These are phyloP conservation scores for Mytilinidion resinicola DNA, from an alignment of 495 filamentous ascomycete genomes.

Conservation along the genomic window DNA sequence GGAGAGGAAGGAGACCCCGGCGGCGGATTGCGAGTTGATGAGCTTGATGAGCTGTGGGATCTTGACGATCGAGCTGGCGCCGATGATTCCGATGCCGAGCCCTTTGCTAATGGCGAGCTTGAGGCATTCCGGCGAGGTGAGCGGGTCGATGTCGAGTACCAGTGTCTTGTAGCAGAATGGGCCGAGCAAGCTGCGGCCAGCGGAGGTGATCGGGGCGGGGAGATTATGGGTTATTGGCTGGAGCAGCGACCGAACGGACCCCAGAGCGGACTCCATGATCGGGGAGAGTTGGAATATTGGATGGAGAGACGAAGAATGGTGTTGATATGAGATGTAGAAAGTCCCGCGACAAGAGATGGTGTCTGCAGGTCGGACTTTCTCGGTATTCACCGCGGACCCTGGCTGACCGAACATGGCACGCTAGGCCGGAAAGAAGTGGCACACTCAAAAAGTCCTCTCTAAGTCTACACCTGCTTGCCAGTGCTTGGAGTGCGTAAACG, in stretches of 20 bases:
- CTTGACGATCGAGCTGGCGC: slow-evolving; percentile 83
- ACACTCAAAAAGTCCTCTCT: too few species aligned
- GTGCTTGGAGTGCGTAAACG: too few species aligned
- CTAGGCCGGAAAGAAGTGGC: too few species aligned
- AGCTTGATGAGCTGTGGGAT: slow-evolving; percentile 93
- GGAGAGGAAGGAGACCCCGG: slow-evolving; percentile 78
- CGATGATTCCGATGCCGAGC: slow-evolving; percentile 87
- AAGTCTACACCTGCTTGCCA: too few species aligned
- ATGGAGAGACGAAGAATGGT: not conserved
- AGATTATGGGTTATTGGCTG: slow-evolving; percentile 75
- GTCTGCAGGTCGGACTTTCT: too few species aligned
- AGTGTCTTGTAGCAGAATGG: slow-evolving; percentile 75
- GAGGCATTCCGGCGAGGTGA: slow-evolving; percentile 63
- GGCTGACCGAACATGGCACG: too few species aligned
- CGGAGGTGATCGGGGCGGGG: slow-evolving; percentile 67
- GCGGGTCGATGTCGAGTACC: slow-evolving; percentile 70
- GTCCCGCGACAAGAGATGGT: too few species aligned
- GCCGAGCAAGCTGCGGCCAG: slow-evolving; percentile 73
- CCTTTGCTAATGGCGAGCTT: slow-evolving; percentile 85
- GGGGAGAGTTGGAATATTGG: not conserved
- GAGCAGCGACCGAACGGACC: slow-evolving; percentile 53
- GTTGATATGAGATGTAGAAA: too few species aligned
- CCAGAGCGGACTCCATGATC: slow-evolving; percentile 17
- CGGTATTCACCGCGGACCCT: too few species aligned
- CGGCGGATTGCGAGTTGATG: slow-evolving; percentile 65